phyloP scores from a whole-genome alignment of 805 yeast genomes.

The Yamadazyma sp. region DNA sequence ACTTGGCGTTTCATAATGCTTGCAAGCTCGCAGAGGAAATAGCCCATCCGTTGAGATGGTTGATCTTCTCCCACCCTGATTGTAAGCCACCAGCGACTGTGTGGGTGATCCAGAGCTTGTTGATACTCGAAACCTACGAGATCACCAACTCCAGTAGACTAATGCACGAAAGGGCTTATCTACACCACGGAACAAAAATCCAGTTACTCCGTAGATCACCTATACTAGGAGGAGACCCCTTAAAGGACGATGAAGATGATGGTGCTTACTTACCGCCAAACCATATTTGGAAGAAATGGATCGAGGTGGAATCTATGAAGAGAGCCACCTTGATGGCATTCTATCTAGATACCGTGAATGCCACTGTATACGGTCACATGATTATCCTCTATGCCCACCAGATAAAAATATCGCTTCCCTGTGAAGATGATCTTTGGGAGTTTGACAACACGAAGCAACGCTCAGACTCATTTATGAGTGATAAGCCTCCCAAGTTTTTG shows the following conservation, averaged over 20 bases:
- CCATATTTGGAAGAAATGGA: conserved; percentile 33
- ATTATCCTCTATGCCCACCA: conserved; percentile 27
- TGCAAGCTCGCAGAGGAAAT: conserved; percentile 45
- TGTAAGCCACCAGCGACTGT: conserved; percentile 72
- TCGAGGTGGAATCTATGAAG: conserved; percentile 38
- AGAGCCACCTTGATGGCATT: conserved; percentile 35
- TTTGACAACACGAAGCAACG: conserved; percentile 19
- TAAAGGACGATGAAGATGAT: conserved; percentile 26
- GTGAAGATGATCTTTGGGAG: conserved; percentile 31
- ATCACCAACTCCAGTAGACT: conserved; percentile 61
- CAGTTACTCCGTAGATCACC: conserved; percentile 26
- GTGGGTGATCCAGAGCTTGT: conserved; percentile 70
- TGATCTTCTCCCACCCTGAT: conserved; percentile 62
- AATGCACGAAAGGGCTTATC: conserved; percentile 73
- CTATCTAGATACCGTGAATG: conserved; percentile 35
- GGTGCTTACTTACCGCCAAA: conserved; percentile 15
- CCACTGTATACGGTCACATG: conserved; percentile 35
- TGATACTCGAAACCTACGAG: conserved; percentile 71
- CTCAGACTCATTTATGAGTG: conserved; percentile 13
- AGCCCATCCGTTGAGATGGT: conserved; percentile 63
- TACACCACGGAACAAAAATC: conserved; percentile 77
- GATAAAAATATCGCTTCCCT: conserved; percentile 27
- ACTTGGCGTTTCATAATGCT: conserved; percentile 15
- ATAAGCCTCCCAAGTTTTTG: conserved; percentile 24
- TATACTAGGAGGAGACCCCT: conserved; percentile 43